A percentile compares a stretch with the other conserved stretches of the same genome.
These are phyloP conservation scores for Mycena citricolor DNA, from an alignment of 1,284 basidiomycete species.

Conservation along the genomic window DNA sequence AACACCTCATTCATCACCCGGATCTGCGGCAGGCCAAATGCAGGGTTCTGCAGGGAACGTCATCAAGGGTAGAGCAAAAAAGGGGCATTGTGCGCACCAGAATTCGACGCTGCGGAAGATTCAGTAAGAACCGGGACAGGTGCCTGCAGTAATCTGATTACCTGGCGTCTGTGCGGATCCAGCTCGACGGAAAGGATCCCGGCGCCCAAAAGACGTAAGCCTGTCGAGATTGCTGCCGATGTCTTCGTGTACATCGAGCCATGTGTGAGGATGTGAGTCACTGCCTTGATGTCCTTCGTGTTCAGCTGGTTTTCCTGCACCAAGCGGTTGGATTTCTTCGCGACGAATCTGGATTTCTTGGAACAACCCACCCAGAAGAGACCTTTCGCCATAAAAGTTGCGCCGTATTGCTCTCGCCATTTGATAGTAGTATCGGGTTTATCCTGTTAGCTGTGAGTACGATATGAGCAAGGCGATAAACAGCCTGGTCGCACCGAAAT, in stretches of 20 bases:
- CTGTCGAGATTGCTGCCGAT: not conserved
- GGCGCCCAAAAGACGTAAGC: conserved; percentile 1
- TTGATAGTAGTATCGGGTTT: conserved; percentile 2
- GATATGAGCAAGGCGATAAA: no score
- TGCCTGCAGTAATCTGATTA: not conserved
- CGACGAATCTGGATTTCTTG: no score
- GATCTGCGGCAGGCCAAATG: conserved; percentile 55
- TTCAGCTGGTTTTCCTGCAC: conserved; percentile 5
- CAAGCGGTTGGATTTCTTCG: not conserved
- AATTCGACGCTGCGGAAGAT: conserved; percentile 1
- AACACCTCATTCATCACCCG: conserved; percentile 56
- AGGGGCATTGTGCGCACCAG: not conserved
- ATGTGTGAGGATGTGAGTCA: conserved; percentile 14
- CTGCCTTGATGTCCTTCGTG: conserved; percentile 13
- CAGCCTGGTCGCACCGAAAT: no score
- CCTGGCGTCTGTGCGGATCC: conserved; percentile 13
- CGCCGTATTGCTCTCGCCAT: conserved; percentile 14
- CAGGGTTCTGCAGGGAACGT: conserved; percentile 45
- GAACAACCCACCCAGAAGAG: conserved; percentile 8
- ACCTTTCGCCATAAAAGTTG: conserved; percentile 5
- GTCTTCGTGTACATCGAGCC: conserved; percentile 11
- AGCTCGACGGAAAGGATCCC: conserved; percentile 4
- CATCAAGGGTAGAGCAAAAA: not conserved
- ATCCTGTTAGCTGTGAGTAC: no score
- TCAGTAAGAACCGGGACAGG: not conserved